phyloP scores from a whole-genome alignment of 257 asterid species.

The Craterostigma plantagineum region DNA sequence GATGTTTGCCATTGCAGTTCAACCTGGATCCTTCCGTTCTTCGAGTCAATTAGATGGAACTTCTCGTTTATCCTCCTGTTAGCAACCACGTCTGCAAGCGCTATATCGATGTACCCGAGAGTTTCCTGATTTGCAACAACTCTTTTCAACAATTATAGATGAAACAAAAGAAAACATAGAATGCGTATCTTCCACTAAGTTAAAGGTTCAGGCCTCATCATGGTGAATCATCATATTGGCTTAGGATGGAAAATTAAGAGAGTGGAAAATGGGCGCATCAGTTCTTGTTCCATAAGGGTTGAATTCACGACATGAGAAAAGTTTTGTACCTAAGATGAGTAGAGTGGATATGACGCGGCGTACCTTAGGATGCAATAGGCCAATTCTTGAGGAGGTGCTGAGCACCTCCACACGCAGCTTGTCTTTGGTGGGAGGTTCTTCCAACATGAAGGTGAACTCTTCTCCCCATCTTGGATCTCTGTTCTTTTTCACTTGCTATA shows the following conservation, averaged over 20 bases:
- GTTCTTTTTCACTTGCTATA: constrained; percentile 56
- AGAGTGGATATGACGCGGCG: too few relatives aligned
- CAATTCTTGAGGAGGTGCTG: constrained; percentile 66
- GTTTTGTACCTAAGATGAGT: too few relatives aligned
- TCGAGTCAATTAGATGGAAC: constrained; percentile 81
- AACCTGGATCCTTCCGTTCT: constrained; percentile 78
- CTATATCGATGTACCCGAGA: constrained; percentile 56
- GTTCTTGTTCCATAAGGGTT: too few relatives aligned
- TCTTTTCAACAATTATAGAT: too few relatives aligned
- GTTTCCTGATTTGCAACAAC: constrained; percentile 23
- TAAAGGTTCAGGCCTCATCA: too few relatives aligned
- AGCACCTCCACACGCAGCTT: constrained; percentile 79
- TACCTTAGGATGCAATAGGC: constrained; percentile 79
- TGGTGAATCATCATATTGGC: too few relatives aligned
- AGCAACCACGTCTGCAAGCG: constrained; percentile 51
- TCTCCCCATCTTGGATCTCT: constrained; percentile 98
- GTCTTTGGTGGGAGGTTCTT: constrained; percentile 80
- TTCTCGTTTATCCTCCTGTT: constrained; percentile 91
- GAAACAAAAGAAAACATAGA: too few relatives aligned
- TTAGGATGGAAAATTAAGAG: too few relatives aligned
- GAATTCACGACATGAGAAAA: too few relatives aligned
- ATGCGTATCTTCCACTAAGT: not conserved
- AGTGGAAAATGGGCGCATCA: too few relatives aligned
- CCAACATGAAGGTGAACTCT: constrained; percentile 65
- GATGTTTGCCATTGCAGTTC: constrained; percentile 95